Evolutionary conservation across 192 early-diverging fungal genomes (phyloP), one percentile per base, ranked within the genome.

Genomic region (Coemansia sp.): DNA sequence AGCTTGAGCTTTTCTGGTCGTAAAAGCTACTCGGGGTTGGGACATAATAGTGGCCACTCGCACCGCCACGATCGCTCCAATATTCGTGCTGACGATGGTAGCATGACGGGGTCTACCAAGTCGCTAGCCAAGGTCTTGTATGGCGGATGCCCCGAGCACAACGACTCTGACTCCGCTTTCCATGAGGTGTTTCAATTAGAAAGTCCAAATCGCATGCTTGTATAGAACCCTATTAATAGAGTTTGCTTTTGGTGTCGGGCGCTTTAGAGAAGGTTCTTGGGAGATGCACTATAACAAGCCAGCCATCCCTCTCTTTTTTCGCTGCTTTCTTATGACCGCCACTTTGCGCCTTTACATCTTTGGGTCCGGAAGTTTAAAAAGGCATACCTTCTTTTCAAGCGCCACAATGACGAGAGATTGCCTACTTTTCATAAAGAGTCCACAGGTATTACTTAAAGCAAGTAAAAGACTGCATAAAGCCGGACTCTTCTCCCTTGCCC

Each of bases 121-220:
- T 76, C 69, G 18, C 36, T 71, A 11, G 51, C 60, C 18, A 77
- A 69, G 46, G 58, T 58, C 38, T 40, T 66, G 26, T 42, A 36
- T 45, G 21, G 18, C 18, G 56, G n/a, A n/a, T 23, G 9, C 18
- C 16, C n/a, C 21, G n/a, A 1, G 10, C 56, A 18, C 11, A 58
- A 34, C 56, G 56, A 59, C 13, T 39, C 37, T 9, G 64, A 39
- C 9, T 45, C 37, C 42, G 51, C 51, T 8, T 42, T 58, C 24
- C 39, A 20, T 18, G 21, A 20, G 2, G 64, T 46, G 7, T 39
- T 21, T 9, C 53, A 21, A 6, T 33, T 59, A 13, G 38, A 33
- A 1, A 18, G 28, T 2, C 53, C 24, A 28, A 24, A 45, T n/a
- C 64, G 51, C 2, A 31, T 59, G 64, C 24, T 66, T 43, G 64